These are phyloP conservation scores for Nitzschia putrida DNA, from an alignment of 108 stramenopile species.

Conservation along the genomic window DNA sequence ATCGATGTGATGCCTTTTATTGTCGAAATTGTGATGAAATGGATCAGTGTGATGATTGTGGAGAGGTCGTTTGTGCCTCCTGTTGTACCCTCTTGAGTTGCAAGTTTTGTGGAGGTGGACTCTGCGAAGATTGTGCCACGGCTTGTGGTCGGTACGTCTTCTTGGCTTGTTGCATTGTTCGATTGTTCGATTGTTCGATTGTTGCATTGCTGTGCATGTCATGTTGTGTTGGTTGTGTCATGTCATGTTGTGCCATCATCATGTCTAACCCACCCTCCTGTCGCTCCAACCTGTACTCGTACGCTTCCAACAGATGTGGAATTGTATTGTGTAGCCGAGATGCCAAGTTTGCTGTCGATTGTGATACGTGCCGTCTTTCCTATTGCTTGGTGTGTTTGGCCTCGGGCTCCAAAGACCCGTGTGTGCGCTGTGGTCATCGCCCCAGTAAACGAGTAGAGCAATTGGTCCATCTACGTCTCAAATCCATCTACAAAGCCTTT, in stretches of 20 bases:
- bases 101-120: slow-evolving; percentile 90
- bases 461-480: slow-evolving; percentile 86
- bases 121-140: slow-evolving; percentile 92
- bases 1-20: slow-evolving; percentile 91
- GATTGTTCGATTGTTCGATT: too few relatives aligned
- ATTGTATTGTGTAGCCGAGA: slow-evolving; percentile 89
- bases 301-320: slow-evolving; percentile 80
- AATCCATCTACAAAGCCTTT: slow-evolving; percentile 92
- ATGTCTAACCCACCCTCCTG: background rate
- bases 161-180: too few relatives aligned
- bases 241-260: background rate
- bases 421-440: slow-evolving; percentile 85
- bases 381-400: slow-evolving; percentile 91
- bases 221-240: too few relatives aligned
- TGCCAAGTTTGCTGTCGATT: slow-evolving; percentile 94
- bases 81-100: slow-evolving; percentile 88
- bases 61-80: slow-evolving; percentile 86
- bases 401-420: slow-evolving; percentile 86
- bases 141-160: slow-evolving; percentile 84
- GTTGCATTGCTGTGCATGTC: too few relatives aligned
- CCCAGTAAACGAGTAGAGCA: slow-evolving; percentile 91
- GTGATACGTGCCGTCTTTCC: slow-evolving; percentile 86
- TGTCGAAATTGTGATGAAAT: slow-evolving; percentile 89
- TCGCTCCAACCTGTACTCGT: too few relatives aligned
- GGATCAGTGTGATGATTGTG: slow-evolving; percentile 94